Evolutionary conservation across 2,329 filamentous ascomycete genomes (phyloP).

Genomic region (Xylariaceae sp.): DNA sequence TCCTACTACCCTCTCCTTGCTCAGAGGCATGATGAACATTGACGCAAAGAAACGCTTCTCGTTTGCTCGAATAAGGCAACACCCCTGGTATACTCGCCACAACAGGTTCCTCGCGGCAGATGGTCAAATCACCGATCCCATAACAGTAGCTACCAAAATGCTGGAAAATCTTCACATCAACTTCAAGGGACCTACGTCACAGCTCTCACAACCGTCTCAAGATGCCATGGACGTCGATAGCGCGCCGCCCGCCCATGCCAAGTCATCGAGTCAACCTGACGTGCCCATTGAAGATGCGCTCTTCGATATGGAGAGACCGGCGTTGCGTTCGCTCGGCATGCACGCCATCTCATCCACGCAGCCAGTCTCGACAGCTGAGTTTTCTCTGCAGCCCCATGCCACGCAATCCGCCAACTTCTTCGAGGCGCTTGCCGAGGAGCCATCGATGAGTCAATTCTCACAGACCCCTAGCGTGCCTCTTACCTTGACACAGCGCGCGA

Average conservation of each 20-base stretch:
- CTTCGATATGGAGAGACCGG: conserved; percentile 85
- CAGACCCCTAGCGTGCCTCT: conserved; percentile 73
- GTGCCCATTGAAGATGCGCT: conserved; percentile 67
- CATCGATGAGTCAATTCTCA: conserved; percentile 82
- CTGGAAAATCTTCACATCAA: conserved; percentile 87
- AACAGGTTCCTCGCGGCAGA: conserved; percentile 74
- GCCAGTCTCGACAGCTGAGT: conserved; percentile 36
- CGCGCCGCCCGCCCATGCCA: conserved; percentile 38
- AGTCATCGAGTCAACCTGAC: conserved; percentile 85
- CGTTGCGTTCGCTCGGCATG: conserved; percentile 49
- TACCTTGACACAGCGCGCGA: conserved; percentile 83
- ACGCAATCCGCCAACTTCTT: conserved; percentile 38
- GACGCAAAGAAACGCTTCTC: conserved; percentile 72
- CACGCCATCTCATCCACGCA: conserved; percentile 47
- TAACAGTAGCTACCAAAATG: conserved; percentile 90
- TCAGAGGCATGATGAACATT: conserved; percentile 90
- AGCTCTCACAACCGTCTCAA: conserved; percentile 31
- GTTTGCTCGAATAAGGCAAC: conserved; percentile 80
- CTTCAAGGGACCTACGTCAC: conserved; percentile 58
- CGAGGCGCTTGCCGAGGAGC: conserved; percentile 76
- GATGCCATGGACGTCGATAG: conserved; percentile 71
- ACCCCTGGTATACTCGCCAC: conserved; percentile 88
- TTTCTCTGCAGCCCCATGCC: conserved; percentile 34
- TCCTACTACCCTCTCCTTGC: conserved; percentile 67
- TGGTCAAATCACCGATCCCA: conserved; percentile 71